These are phyloP conservation scores for Hemileia vastatrix DNA, from an alignment of 1,284 basidiomycete species.

Conservation along the genomic window DNA sequence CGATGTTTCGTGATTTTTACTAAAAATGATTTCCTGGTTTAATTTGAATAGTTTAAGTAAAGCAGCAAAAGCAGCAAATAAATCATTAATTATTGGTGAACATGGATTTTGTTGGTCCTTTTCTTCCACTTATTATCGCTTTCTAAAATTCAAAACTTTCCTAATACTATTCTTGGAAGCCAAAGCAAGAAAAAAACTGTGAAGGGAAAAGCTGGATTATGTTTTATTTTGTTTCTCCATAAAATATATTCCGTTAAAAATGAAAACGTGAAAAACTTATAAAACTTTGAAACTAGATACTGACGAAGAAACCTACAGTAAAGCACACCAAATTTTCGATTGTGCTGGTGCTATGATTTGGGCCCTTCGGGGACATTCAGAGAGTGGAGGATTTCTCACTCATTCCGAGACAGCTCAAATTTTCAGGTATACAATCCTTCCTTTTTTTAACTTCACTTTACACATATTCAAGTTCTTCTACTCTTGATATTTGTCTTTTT, in stretches of 20 bases:
- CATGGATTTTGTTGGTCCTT: constrained; percentile 22
- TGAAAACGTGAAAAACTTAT: too few species aligned
- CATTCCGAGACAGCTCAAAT: constrained; percentile 11
- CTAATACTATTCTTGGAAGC: too few species aligned
- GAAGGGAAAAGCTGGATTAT: too few species aligned
- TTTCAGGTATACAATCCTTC: background rate
- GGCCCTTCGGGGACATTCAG: constrained; percentile 16
- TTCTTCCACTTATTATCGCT: too few species aligned
- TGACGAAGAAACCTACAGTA: constrained; percentile 1
- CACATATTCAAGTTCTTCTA: background rate
- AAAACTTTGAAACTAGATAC: background rate
- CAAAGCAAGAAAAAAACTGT: too few species aligned
- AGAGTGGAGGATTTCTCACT: constrained; percentile 18
- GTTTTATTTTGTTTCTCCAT: too few species aligned
- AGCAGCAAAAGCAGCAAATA: background rate
- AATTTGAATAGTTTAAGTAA: constrained; percentile 12
- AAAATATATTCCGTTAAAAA: constrained; percentile 2
- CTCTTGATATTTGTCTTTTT: too few species aligned
- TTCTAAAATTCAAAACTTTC: too few species aligned
- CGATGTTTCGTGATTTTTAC: background rate
- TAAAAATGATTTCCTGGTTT: background rate
- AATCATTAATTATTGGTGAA: constrained; percentile 19
- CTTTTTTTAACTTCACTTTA: background rate
- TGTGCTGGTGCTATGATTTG: constrained; percentile 19
- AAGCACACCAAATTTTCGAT: background rate